These are phyloP conservation scores for Cercospora brassicicola DNA, from an alignment of 2,329 filamentous ascomycete genomes.

Conservation along the genomic window DNA sequence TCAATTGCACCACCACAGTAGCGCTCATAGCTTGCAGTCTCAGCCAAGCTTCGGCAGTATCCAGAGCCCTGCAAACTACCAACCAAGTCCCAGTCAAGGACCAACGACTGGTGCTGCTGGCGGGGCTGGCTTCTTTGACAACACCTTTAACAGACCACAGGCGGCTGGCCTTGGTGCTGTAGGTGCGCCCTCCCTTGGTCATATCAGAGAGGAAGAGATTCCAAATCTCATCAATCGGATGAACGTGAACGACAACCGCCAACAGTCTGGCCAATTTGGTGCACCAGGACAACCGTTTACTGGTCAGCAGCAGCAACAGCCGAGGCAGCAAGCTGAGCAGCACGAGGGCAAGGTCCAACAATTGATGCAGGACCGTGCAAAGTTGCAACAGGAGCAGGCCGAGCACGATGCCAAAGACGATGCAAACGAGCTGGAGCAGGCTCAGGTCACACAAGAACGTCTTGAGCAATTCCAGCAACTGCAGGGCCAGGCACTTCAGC, in stretches of 20 bases:
- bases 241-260: constrained; percentile 53
- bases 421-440: constrained; percentile 51
- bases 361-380: constrained; percentile 62
- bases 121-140: constrained; percentile 67
- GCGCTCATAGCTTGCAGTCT: constrained; percentile 91
- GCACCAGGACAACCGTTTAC: constrained; percentile 49
- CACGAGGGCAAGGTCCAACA: constrained; percentile 59
- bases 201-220: constrained; percentile 69
- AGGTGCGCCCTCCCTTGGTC: constrained; percentile 47
- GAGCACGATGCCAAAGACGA: constrained; percentile 51
- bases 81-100: constrained; percentile 58
- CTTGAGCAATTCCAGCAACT: constrained; percentile 81
- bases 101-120: constrained; percentile 29
- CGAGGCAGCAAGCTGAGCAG: constrained; percentile 37
- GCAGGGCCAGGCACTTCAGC: constrained; percentile 50
- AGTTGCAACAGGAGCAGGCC: constrained; percentile 62
- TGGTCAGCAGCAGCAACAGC: constrained; percentile 44
- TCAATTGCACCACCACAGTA: constrained; percentile 86
- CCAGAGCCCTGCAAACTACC: constrained; percentile 69
- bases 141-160: constrained; percentile 46
- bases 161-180: constrained; percentile 47
- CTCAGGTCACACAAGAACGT: constrained; percentile 56
- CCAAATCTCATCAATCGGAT: constrained; percentile 65
- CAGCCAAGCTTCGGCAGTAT: constrained; percentile 97
- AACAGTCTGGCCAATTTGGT: constrained; percentile 51